A percentile compares a stretch with the other conserved stretches of the same genome.
Conservation (phyloP, 352 stramenopile genomes). For the Globisporangium nagaii region DNA sequence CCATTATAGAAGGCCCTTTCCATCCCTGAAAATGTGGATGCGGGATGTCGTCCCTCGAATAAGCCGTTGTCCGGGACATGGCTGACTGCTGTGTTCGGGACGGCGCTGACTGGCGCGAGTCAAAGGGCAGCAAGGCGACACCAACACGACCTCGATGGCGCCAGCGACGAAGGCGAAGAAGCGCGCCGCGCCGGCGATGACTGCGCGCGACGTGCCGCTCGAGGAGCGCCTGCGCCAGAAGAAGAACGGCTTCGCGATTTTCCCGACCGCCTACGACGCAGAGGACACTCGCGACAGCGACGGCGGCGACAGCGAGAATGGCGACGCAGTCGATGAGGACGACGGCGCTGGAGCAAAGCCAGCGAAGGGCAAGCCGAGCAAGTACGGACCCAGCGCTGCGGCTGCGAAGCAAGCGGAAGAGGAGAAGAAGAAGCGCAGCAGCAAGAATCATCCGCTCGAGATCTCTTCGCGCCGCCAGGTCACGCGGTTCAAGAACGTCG, state of each 20-base stretch:
- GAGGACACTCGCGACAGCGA: background rate
- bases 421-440: slow-evolving; percentile 28
- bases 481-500: slow-evolving; percentile 67
- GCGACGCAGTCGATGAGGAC: slow-evolving; percentile 5
- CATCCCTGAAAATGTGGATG: too few relatives aligned
- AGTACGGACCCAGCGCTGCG: slow-evolving; percentile 9
- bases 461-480: slow-evolving; percentile 83
- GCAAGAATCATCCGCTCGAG: slow-evolving; percentile 87
- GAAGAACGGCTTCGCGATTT: slow-evolving; percentile 62
- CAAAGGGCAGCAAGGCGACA: background rate
- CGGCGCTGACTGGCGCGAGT: slow-evolving; percentile 3
- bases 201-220: slow-evolving; percentile 62
- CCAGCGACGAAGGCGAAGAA: slow-evolving; percentile 6
- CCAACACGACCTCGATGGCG: background rate
- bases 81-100: slow-evolving; percentile 4
- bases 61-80: too few relatives aligned
- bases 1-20: too few relatives aligned
- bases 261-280: slow-evolving; percentile 5
- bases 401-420: background rate
- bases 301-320: background rate
- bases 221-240: slow-evolving; percentile 75
- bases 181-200: background rate
- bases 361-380: slow-evolving; percentile 9
- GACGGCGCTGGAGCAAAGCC: slow-evolving; percentile 8
- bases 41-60: too few relatives aligned